Percentiles rank a stretch among this genome's conserved stretches.
Evolutionary conservation across 768 basidiomycete genomes (phyloP).

Genomic region (Termitomyces sp.): DNA sequence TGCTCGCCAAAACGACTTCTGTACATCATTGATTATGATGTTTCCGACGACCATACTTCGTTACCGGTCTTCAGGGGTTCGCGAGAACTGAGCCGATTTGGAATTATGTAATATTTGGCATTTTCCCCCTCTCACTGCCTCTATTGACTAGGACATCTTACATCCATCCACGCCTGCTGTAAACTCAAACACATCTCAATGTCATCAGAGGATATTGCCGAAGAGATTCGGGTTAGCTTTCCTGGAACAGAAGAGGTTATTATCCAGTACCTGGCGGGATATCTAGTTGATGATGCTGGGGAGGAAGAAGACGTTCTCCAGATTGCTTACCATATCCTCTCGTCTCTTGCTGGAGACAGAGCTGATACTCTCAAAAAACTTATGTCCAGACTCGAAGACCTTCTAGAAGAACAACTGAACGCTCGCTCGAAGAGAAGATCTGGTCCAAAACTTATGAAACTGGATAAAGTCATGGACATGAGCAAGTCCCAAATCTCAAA

Average conservation of each 20-base stretch:
- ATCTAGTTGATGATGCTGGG: conserved; percentile 83
- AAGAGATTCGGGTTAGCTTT: conserved; percentile 65
- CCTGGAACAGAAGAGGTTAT: conserved; percentile 82
- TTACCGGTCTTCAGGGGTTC: background rate
- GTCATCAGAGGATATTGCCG: conserved; percentile 73
- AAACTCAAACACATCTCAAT: conserved; percentile 24
- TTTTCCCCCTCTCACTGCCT: background rate
- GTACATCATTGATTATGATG: background rate
- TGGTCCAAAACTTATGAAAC: conserved; percentile 65
- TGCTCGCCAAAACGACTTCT: background rate
- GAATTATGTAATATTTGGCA: background rate
- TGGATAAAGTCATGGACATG: conserved; percentile 88
- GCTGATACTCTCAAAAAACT: conserved; percentile 57
- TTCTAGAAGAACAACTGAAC: conserved; percentile 61
- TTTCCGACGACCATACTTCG: background rate
- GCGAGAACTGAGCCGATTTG: background rate
- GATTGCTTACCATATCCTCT: conserved; percentile 66
- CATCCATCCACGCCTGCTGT: background rate
- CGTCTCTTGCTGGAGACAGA: conserved; percentile 65
- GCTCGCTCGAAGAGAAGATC: conserved; percentile 50
- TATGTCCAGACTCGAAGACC: conserved; percentile 56
- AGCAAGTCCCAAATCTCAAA: conserved; percentile 76
- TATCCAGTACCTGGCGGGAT: conserved; percentile 83
- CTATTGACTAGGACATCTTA: background rate
- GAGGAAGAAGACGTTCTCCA: conserved; percentile 86